Evolutionary conservation across 805 yeast species (phyloP).

Genomic region (Yamadazyma philogaea): DNA sequence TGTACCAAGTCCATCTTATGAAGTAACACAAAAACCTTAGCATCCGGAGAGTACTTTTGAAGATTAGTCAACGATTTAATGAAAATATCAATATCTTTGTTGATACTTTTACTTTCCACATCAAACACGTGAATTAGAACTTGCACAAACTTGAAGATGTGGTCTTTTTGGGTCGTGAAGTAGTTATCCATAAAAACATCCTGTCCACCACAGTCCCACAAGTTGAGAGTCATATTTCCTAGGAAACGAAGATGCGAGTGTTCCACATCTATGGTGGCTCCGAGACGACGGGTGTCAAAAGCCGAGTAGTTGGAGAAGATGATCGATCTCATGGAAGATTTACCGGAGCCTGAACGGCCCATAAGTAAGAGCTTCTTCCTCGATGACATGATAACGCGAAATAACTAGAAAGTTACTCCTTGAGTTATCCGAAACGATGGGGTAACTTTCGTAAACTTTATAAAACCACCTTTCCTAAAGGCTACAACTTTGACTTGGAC

Average conservation of each 20-base stretch:
- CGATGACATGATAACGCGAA: conserved; percentile 17
- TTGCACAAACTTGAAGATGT: conserved; percentile 92
- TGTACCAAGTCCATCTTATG: conserved; percentile 97
- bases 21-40: conserved; percentile 83
- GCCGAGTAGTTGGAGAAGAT: conserved; percentile 95
- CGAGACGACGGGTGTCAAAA: conserved; percentile 89
- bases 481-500: too few species aligned
- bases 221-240: conserved; percentile 90
- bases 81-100: conserved; percentile 91
- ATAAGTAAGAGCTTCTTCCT: conserved; percentile 44
- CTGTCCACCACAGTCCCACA: conserved; percentile 99
- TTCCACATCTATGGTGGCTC: conserved; percentile 98
- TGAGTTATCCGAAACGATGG: too few species aligned
- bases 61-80: conserved; percentile 77
- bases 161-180: conserved; percentile 82
- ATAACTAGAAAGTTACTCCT: not conserved
- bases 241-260: conserved; percentile 90
- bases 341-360: conserved; percentile 97
- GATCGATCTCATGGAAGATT: conserved; percentile 95
- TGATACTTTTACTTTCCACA: conserved; percentile 87
- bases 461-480: too few species aligned
- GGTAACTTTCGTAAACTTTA: too few species aligned
- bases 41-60: conserved; percentile 81
- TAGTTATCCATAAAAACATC: conserved; percentile 96
- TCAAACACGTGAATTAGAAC: conserved; percentile 95